phyloP scores from a whole-genome alignment of 352 stramenopile species.

The Globisporangium paddicum region DNA sequence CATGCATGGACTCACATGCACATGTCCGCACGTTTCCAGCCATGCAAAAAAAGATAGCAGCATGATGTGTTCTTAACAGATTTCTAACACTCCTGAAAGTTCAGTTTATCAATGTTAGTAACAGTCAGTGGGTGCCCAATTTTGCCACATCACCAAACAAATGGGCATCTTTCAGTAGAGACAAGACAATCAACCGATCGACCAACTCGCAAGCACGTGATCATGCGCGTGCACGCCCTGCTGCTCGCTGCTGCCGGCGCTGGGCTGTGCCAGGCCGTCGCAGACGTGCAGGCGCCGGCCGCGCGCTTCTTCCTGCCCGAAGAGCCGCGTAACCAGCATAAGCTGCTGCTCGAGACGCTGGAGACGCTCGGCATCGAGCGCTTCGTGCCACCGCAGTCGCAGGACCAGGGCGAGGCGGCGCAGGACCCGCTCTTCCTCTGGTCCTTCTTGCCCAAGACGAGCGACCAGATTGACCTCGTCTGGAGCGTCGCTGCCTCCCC shows the following conservation, averaged over 20 bases:
- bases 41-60: neutral
- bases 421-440: slow-evolving; percentile 24
- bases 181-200: neutral
- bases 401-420: slow-evolving; percentile 15
- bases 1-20: neutral
- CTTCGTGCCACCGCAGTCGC: slow-evolving; percentile 24
- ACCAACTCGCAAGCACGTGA: neutral
- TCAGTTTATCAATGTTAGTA: neutral
- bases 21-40: neutral
- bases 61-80: neutral
- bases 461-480: slow-evolving; percentile 59
- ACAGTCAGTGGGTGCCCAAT: neutral
- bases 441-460: slow-evolving; percentile 34
- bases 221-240: neutral
- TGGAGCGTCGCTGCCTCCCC: slow-evolving; percentile 35
- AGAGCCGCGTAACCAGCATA: slow-evolving; percentile 23
- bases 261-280: neutral
- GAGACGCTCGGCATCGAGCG: slow-evolving; percentile 45
- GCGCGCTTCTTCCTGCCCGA: slow-evolving; percentile 58
- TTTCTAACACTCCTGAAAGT: neutral
- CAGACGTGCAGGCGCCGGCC: neutral
- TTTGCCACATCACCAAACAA: neutral
- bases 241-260: neutral
- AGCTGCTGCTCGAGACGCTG: slow-evolving; percentile 46
- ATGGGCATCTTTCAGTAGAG: neutral